Evolutionary conservation across 2,329 filamentous ascomycete genomes (phyloP), one percentile per base, ranked within the genome.

Genomic region (Aureobasidium sp.): DNA sequence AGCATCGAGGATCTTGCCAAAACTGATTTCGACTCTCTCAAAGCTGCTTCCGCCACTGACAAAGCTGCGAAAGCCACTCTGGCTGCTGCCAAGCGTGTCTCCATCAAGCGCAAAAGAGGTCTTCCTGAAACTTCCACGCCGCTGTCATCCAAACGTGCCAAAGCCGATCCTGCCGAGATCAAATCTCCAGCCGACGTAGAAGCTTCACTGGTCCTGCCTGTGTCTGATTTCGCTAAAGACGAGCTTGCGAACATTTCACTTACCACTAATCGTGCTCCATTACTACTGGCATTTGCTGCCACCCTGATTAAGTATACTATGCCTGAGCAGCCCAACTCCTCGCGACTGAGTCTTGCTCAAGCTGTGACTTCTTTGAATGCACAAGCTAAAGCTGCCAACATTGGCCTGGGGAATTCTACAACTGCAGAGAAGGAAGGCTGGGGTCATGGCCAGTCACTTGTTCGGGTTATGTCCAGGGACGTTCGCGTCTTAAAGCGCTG

Each of bases 321-420:
- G 87, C 89, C 91, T 0, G 86, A 89, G 66, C 91, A 96, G 71
- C 91, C 91, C 3, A 79, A 87, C 3, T 94, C 89, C n/a, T 93
- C 90, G 70, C 81, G 90, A 50, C 76, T 96, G 25, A 95, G 90
- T 70, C 77, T 96, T 25, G 89, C 87, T 0, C 91, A 96, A 73
- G 90, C 89, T 0, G 86, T 94, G 1, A 89, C 95, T 16, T 92
- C 89, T 70, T 85, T 86, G 32, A 94, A 93, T 70, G 91, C 88
- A 63, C 83, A 86, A 65, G 85, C 83, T 39, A 92, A 92, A 74
- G 91, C 91, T 10, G 80, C 86, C 32, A 88, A 83, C 65, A 75
- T 96, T 34, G 91, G 91, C 0, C 77, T 96, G 25, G 85, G 89
- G 64, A 54, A 15, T 8, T 83, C 84, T 0, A 78, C 81, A 8